Evolutionary conservation across 176 grass and related monocot genomes (phyloP).

Genomic region (Pontederia crassipes): DNA sequence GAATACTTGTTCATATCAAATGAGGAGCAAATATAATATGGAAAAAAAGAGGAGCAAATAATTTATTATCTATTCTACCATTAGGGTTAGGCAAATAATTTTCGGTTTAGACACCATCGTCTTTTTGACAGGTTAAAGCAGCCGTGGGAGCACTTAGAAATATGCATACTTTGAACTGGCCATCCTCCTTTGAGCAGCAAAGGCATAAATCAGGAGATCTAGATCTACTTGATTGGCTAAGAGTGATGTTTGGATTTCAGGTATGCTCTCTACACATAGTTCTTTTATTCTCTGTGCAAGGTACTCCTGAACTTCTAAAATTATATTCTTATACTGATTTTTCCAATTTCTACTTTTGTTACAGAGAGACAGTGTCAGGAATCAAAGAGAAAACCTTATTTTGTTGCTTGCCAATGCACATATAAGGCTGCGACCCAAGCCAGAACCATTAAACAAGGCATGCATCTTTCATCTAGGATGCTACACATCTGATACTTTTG

Average conservation of each 20-base stretch:
- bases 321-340: not conserved
- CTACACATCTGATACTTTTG: not conserved
- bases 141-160: conserved; percentile 48
- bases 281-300: not conserved
- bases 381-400: conserved; percentile 93
- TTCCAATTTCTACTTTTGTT: conserved; percentile 4
- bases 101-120: not conserved
- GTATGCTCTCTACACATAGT: conserved; percentile 22
- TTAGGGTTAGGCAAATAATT: not conserved
- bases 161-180: conserved; percentile 71
- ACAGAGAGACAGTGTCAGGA: conserved; percentile 82
- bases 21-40: no score
- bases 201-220: conserved; percentile 71
- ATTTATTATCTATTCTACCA: not conserved
- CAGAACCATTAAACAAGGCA: conserved; percentile 85
- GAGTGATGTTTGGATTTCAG: conserved; percentile 99
- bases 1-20: not conserved
- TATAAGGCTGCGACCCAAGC: conserved; percentile 69
- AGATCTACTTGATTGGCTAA: conserved; percentile 94
- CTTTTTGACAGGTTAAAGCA: conserved; percentile 33
- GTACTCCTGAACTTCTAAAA: not conserved
- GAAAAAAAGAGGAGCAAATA: no score
- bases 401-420: conserved; percentile 85
- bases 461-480: not conserved
- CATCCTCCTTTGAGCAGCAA: conserved; percentile 56